These are phyloP conservation scores for Diospyros kaki DNA, from an alignment of 148 eudicot genomes.

Conservation along the genomic window DNA sequence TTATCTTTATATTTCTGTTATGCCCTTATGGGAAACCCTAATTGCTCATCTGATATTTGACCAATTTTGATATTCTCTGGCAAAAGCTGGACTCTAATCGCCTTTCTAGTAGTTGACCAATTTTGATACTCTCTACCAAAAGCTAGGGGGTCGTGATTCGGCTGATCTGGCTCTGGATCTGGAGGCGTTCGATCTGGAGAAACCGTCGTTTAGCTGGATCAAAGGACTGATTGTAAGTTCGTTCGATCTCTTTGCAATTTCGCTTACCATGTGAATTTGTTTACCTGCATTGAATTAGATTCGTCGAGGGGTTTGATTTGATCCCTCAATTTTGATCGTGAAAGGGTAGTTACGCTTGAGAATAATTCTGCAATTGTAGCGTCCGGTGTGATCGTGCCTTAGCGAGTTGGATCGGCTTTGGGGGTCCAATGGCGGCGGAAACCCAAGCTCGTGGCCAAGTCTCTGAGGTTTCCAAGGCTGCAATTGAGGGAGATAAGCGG, in stretches of 20 bases:
- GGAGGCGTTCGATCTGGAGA: slow-evolving; percentile 10
- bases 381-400: not conserved
- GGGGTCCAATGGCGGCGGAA: slow-evolving; percentile 35
- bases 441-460: slow-evolving; percentile 17
- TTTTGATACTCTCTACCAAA: too few relatives aligned
- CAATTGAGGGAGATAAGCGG: slow-evolving; percentile 32
- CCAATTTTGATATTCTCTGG: too few relatives aligned
- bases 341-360: not conserved
- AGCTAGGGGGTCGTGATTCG: not conserved
- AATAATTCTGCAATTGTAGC: not conserved
- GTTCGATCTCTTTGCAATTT: slow-evolving; percentile 10
- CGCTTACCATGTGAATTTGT: not conserved
- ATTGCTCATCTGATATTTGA: not conserved
- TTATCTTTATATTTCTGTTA: not conserved
- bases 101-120: too few relatives aligned
- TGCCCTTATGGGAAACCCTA: not conserved
- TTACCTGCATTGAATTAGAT: not conserved
- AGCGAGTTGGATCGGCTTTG: not conserved
- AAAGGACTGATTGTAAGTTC: slow-evolving; percentile 5
- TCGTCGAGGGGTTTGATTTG: not conserved
- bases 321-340: not conserved
- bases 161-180: slow-evolving; percentile 15
- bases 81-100: too few relatives aligned
- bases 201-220: slow-evolving; percentile 8
- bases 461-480: slow-evolving; percentile 20